phyloP scores from a whole-genome alignment of 441 rosid genomes.

The Croton laevigatus region DNA sequence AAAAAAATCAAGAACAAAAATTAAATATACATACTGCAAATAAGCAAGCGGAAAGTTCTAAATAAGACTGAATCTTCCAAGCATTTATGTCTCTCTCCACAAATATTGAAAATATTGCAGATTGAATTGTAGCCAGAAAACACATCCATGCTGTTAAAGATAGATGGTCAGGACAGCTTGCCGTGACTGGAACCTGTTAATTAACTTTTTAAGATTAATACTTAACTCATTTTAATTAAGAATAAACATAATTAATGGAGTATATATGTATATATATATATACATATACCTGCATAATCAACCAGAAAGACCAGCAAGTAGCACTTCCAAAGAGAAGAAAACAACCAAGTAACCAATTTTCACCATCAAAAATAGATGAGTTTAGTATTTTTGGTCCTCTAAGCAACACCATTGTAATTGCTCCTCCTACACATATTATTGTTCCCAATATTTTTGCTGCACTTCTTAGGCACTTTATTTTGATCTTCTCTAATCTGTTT shows the following conservation, averaged over 20 bases:
- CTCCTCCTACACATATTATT: background rate
- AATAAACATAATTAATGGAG: no score
- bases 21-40: background rate
- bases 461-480: slow-evolving; percentile 35
- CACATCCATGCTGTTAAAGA: slow-evolving; percentile 63
- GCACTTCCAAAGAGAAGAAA: slow-evolving; percentile 45
- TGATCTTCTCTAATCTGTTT: slow-evolving; percentile 54
- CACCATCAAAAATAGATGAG: background rate
- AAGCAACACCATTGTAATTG: background rate
- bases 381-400: background rate
- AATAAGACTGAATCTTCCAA: slow-evolving; percentile 12
- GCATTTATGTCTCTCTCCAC: slow-evolving; percentile 36
- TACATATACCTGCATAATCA: slow-evolving; percentile 28
- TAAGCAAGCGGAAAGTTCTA: background rate
- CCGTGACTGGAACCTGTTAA: slow-evolving; percentile 48
- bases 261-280: no score
- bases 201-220: no score
- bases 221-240: no score
- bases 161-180: slow-evolving; percentile 44
- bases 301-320: slow-evolving; percentile 64
- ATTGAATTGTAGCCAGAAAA: slow-evolving; percentile 43
- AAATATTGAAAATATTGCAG: slow-evolving; percentile 37
- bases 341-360: slow-evolving; percentile 53
- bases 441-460: slow-evolving; percentile 39
- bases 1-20: background rate